Base-by-base conservation (phyloP, 2,329 filamentous ascomycete genomes). In the Fusarium mangiferae region DNA sequence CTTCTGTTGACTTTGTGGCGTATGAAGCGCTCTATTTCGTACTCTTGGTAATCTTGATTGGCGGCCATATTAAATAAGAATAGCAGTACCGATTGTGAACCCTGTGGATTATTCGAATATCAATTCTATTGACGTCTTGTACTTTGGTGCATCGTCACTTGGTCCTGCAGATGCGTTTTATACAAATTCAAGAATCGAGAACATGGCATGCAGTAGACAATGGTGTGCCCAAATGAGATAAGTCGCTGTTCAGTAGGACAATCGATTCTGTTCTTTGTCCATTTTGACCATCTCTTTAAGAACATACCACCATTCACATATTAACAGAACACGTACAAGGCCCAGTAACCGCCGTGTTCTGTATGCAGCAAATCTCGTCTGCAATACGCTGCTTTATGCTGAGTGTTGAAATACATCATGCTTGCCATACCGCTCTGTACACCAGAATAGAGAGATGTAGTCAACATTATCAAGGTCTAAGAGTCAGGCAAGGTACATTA, bases 101-200 rank as follows among this genome's bases (percentile, higher is more conserved):
- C 5, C 14, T 6, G 0, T 15, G 22, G 4, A 17, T 12, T 30
- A 30, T 6, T n/a, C 0, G 14, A 6, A 6, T 14, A 5, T 20
- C 2, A 5, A 33, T 10, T 3, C 7, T 20, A 12, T 11, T 6
- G 12, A 10, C 9, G 11, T 2, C 6, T 7, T 18, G 4, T 14
- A 10, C 1, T 51, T 9, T 35, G 6, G 6, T 35, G 12, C 8
- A 51, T 6, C 6, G 22, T 35, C 1, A 3, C 24, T 35, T 7
- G 4, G 18, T 7, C 22, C 12, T 14, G 3, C 4, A 11, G 11
- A 35, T 20, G 17, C 15, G 8, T 11, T 35, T 24, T 35, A 35
- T 51, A 51, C 6, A 18, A 35, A 20, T 14, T 24, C 2, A 4
- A 8, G 33, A 1, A 7, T 35, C 1, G 11, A 6, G 30, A 35